Evolutionary conservation across 768 basidiomycete species (phyloP).

Genomic region (Suillus paluster): DNA sequence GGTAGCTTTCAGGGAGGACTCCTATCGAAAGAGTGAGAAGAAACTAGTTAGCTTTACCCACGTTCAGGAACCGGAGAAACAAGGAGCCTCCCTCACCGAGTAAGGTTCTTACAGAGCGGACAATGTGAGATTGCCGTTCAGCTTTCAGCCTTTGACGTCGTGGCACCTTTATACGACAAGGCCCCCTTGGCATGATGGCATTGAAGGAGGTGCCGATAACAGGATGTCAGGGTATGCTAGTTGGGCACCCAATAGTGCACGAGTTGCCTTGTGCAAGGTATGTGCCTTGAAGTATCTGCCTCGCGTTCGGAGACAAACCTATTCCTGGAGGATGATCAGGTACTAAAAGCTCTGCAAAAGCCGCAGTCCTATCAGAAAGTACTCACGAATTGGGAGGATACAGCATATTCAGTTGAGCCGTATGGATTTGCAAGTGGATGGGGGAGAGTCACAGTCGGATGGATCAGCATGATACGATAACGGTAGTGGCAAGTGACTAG

Average conservation of each 20-base stretch:
- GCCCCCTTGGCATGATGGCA: not conserved
- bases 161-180: not conserved
- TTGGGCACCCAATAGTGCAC: not conserved
- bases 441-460: not conserved
- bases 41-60: not conserved
- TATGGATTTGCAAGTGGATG: not conserved
- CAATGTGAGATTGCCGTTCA: not conserved
- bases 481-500: not conserved
- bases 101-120: not conserved
- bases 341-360: not conserved
- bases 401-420: not conserved
- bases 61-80: conserved; percentile 5
- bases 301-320: not conserved
- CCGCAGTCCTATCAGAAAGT: not conserved
- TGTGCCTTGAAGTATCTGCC: conserved; percentile 11
- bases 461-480: conserved; percentile 2
- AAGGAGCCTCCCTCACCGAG: not conserved
- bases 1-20: not conserved
- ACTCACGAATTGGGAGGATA: not conserved
- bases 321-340: conserved; percentile 14
- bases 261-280: not conserved
- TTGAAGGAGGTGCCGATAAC: not conserved
- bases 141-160: conserved; percentile 3
- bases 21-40: conserved; percentile 5
- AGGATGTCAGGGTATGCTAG: not conserved